Evolutionary conservation across 2,329 filamentous ascomycete genomes (phyloP), one percentile per base, ranked within the genome.

Genomic region (Hymenoscyphus fraxineus): DNA sequence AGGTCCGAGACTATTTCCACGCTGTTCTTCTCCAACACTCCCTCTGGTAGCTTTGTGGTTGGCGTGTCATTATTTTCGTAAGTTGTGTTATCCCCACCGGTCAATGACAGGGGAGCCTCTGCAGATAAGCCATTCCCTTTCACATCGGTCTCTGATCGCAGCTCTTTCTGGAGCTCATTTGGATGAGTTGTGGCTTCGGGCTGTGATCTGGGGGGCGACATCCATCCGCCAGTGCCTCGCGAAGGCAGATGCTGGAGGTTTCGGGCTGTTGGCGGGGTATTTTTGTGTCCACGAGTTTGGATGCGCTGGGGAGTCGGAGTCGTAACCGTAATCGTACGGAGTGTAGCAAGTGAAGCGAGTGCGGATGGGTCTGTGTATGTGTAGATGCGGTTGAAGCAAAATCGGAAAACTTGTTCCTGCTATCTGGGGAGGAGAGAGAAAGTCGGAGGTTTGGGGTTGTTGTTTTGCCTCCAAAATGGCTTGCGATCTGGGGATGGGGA

Each of bases 201-300:
- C 63, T 68, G 64, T 59, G 69, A 68, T 68, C 65, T 71, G 58
- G 71, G 70, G 68, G 72, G 64, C 74, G 73, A 75, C 73, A 75
- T 75, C 65, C 73, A 75, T 68, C 67, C 69, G 61, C 63, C 59
- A 67, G 68, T 70, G 68, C 73, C 73, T 71, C 58, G 62, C 35
- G 59, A 63, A 67, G 72, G 72, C 70, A 68, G 67, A 67, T 61
- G 59, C 62, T 61, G 35, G 59, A 56, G 58, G 54, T 65, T 56
- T 58, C 27, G 62, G 51, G 44, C 62, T 61, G 61, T 73, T 72
- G 71, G 72, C 71, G 73, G 73, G 72, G 73, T 73, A 72, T 64
- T 60, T 41, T 58, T 44, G 35, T 56, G 47, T 54, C 44, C 22
- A 54, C 13, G 19, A 27, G 47, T 27, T 54, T 63, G n/a, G 57